Conservation (phyloP, 1,284 basidiomycete species). For the Marasmius sp. region DNA sequence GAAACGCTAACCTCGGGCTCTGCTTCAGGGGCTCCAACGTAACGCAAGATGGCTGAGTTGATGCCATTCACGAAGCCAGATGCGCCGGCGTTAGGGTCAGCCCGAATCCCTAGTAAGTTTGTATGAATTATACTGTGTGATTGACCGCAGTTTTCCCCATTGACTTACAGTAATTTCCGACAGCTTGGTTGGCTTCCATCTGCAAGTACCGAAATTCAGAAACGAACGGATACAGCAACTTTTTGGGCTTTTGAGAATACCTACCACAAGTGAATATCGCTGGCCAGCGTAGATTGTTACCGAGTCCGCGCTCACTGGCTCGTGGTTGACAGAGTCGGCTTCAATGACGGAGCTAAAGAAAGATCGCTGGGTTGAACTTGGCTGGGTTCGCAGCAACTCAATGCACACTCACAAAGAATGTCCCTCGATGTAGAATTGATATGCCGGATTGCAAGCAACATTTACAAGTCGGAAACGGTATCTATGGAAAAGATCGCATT, state of each 20-base stretch:
- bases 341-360: constrained; percentile 14
- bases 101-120: constrained; percentile 22
- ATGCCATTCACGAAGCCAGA: constrained; percentile 25
- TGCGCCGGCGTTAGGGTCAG: constrained; percentile 18
- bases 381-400: background rate
- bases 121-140: background rate
- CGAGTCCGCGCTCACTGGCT: constrained; percentile 14
- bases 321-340: constrained; percentile 14
- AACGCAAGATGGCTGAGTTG: constrained; percentile 44
- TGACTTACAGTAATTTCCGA: constrained; percentile 33
- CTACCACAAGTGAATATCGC: constrained; percentile 36
- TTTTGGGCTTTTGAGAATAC: constrained; percentile 1
- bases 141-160: background rate
- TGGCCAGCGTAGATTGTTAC: constrained; percentile 25
- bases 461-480: constrained; percentile 48
- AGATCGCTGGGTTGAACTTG: background rate
- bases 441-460: constrained; percentile 37
- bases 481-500: background rate
- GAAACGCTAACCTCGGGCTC: constrained; percentile 28
- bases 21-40: constrained; percentile 33
- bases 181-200: constrained; percentile 31
- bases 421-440: constrained; percentile 34
- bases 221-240: no score
- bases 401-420: constrained; percentile 24
- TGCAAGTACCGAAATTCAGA: constrained; percentile 1